Percentiles rank a stretch among this genome's conserved stretches.
These are phyloP conservation scores for Lagenidium giganteum DNA, from an alignment of 352 stramenopile genomes.

Conservation along the genomic window DNA sequence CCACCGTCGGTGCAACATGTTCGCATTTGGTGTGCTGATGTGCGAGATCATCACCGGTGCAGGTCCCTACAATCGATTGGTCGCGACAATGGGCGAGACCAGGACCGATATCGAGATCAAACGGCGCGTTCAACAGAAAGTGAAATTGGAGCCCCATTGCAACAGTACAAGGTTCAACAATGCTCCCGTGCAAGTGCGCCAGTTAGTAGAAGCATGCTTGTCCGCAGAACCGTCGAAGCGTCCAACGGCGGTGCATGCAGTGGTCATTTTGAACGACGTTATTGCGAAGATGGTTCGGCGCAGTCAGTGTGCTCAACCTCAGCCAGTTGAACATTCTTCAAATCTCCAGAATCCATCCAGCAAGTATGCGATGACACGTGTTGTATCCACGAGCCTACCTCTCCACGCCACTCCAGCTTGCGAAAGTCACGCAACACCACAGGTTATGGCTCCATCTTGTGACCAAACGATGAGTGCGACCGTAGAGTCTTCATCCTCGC, in stretches of 20 bases:
- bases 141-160: conserved; percentile 15
- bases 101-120: conserved; percentile 12
- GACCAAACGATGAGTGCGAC: too few species aligned
- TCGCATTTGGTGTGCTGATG: conserved; percentile 21
- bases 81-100: conserved; percentile 16
- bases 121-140: conserved; percentile 11
- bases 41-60: conserved; percentile 24
- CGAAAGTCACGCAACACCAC: too few species aligned
- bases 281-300: too few species aligned
- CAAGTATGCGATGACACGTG: too few species aligned
- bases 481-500: too few species aligned
- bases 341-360: too few species aligned
- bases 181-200: conserved; percentile 7
- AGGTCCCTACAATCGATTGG: conserved; percentile 15
- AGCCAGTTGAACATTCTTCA: too few species aligned
- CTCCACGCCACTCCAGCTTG: too few species aligned
- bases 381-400: too few species aligned
- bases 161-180: conserved; percentile 15
- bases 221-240: conserved; percentile 14
- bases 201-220: conserved; percentile 18
- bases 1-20: conserved; percentile 23
- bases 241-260: conserved; percentile 13
- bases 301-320: too few species aligned
- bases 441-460: too few species aligned
- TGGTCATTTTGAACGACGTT: too few species aligned